Conservation (phyloP, 2,329 filamentous ascomycete species). For the Dactylella cylindrospora region DNA sequence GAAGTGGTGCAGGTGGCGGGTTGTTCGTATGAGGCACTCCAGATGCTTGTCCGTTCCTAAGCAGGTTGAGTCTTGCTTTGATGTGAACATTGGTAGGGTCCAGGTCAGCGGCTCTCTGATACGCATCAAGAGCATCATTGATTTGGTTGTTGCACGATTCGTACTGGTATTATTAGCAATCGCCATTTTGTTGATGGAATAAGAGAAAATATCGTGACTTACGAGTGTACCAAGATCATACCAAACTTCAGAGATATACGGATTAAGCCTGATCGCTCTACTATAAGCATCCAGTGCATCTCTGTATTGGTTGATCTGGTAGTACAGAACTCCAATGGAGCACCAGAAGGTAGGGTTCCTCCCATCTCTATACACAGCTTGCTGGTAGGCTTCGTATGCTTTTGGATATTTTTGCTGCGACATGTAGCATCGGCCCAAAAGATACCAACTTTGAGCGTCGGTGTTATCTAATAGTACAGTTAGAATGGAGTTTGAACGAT, state of each 20-base stretch:
- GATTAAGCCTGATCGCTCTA: conserved; percentile 91
- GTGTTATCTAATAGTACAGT: conserved; percentile 67
- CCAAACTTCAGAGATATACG: conserved; percentile 98
- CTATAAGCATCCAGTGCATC: conserved; percentile 98
- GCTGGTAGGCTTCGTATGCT: conserved; percentile 96
- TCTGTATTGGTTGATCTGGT: conserved; percentile 99
- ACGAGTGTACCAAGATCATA: conserved; percentile 95
- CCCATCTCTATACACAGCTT: conserved; percentile 96
- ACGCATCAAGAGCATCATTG: conserved; percentile 90
- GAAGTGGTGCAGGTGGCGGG: conserved; percentile 62
- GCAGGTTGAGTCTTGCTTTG: conserved; percentile 85
- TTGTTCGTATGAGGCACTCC: conserved; percentile 70
- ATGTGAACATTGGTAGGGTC: conserved; percentile 93
- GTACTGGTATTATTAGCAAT: conserved; percentile 62
- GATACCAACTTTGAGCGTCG: conserved; percentile 98
- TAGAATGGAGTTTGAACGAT: conserved; percentile 49
- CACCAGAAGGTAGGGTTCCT: conserved; percentile 99
- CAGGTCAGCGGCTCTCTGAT: conserved; percentile 88
- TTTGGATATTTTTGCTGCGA: conserved; percentile 98
- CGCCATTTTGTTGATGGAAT: conserved; percentile 6
- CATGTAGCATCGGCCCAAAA: conserved; percentile 98
- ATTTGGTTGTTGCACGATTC: conserved; percentile 99
- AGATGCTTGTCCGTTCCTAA: conserved; percentile 76
- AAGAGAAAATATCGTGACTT: conserved; percentile 55
- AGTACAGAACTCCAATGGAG: conserved; percentile 97